Base-by-base conservation (phyloP, 2,329 filamentous ascomycete genomes). In the Xylaria sp. region DNA sequence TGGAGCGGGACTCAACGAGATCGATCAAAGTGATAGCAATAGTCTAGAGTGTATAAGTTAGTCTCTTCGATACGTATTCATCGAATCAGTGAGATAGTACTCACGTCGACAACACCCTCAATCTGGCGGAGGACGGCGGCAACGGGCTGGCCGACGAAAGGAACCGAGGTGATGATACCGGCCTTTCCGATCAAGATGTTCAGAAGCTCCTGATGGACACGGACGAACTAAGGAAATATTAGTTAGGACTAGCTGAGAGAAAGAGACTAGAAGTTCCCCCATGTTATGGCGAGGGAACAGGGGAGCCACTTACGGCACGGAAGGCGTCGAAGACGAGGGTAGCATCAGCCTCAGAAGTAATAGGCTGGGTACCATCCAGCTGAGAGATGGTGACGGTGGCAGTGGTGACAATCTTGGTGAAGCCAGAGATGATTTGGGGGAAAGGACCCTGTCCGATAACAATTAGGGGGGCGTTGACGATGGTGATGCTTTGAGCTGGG, bases 101-200 rank as follows among this genome's bases (percentile, higher is more conserved):
- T 64, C 23, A 66, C 64, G 14, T 66, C 64, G 40, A 66, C 55
- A 7, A 62, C 57, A 15, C 35, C 19, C 51, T 66, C 64, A 8
- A 60, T 52, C 3, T 5, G 4, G 37, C 64, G 61, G 37, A 66
- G 61, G 15, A 51, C 58, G 9, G 57, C 11, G 19, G 61, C 61
- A n/a, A 66, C 52, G 17, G 64, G 64, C 6, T 42, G 54, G 6
- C 58, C 61, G 3, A 66, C 14, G 37, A 64, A 1, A 11, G 64
- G 64, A 28, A 66, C 14, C 12, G 43, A 33, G 35, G 47, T 21
- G 12, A 66, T 25, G 12, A 64, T 17, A 6, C 54, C 58, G n/a
- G 58, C 50, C 47, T 66, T 66, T 23, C 50, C 64, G 23, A 64
- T 61, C 46, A 66, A 7, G 55, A 64, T 62, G 58, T 64, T 64